These are phyloP conservation scores for Entonaema liquescens DNA, from an alignment of 495 filamentous ascomycete genomes.

Conservation along the genomic window DNA sequence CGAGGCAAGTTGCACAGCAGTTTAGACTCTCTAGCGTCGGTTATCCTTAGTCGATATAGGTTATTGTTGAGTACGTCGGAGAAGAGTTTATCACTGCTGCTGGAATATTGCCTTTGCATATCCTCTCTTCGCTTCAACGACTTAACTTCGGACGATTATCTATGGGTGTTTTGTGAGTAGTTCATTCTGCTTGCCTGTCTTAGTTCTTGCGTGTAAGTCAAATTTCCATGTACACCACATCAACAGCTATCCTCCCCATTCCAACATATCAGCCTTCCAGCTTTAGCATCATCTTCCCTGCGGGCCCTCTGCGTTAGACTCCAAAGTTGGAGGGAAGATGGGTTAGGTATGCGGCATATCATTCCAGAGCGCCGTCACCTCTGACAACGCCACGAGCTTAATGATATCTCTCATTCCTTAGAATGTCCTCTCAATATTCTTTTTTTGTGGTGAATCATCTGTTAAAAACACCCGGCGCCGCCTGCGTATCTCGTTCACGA, in stretches of 20 bases:
- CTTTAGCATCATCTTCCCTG: conserved; percentile 8
- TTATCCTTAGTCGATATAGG: conserved; percentile 18
- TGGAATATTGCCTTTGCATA: conserved; percentile 49
- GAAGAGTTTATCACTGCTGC: conserved; percentile 42
- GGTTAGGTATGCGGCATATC: conserved; percentile 36
- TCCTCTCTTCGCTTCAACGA: conserved; percentile 15
- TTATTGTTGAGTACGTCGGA: conserved; percentile 18
- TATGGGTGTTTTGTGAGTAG: conserved; percentile 26
- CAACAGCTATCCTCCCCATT: conserved; percentile 21
- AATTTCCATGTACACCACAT: conserved; percentile 3
- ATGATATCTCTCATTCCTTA: conserved; percentile 47
- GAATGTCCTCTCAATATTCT: conserved; percentile 10
- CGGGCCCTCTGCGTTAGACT: conserved; percentile 31
- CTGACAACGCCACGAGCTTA: conserved; percentile 43
- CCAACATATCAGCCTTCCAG: conserved; percentile 35
- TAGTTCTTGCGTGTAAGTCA: conserved; percentile 31
- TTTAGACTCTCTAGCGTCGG: conserved; percentile 1
- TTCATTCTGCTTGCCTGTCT: conserved; percentile 19
- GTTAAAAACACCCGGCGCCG: conserved; percentile 26
- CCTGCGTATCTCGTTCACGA: not conserved
- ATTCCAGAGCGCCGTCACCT: conserved; percentile 41
- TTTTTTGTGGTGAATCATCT: conserved; percentile 10
- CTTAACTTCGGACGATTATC: conserved; percentile 17
- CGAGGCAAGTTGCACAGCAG: not conserved
- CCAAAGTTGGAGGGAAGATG: conserved; percentile 10